These are phyloP conservation scores for Colletotrichum neosansevieriae DNA, from an alignment of 2,329 filamentous ascomycete genomes.

Conservation along the genomic window DNA sequence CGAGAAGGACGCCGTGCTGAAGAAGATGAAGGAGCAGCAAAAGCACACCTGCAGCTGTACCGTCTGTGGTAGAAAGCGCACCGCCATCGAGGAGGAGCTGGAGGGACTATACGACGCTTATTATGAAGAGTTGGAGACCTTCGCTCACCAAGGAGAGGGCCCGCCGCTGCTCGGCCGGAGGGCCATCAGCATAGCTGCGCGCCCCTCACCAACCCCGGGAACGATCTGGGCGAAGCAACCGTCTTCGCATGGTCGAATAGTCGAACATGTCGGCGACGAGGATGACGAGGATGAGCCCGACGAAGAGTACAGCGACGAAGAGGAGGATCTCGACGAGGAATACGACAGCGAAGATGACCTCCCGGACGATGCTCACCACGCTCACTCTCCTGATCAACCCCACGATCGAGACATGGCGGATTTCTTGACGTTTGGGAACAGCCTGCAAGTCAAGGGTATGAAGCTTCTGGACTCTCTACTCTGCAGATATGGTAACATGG, in stretches of 20 bases:
- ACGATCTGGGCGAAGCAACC: constrained; percentile 72
- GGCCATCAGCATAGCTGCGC: constrained; percentile 72
- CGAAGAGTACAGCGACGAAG: constrained; percentile 65
- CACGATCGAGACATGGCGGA: constrained; percentile 79
- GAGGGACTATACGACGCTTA: constrained; percentile 98
- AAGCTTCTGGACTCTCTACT: constrained; percentile 59
- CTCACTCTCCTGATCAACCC: constrained; percentile 50
- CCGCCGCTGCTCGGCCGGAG: constrained; percentile 77
- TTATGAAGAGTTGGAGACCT: constrained; percentile 97
- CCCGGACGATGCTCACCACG: constrained; percentile 71
- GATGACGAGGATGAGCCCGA: constrained; percentile 67
- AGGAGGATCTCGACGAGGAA: constrained; percentile 66
- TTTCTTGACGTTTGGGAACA: constrained; percentile 98
- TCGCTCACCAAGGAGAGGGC: constrained; percentile 84
- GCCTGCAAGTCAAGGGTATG: constrained; percentile 90
- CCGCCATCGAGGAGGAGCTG: constrained; percentile 96
- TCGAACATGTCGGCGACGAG: constrained; percentile 72
- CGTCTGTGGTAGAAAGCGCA: constrained; percentile 95
- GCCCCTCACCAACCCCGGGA: constrained; percentile 68
- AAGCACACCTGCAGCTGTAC: constrained; percentile 99
- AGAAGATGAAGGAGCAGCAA: constrained; percentile 99
- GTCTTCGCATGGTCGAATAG: constrained; percentile 80
- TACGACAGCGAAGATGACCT: constrained; percentile 73
- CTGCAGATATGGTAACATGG: constrained; percentile 60
- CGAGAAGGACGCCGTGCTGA: constrained; percentile 96